These are phyloP conservation scores for Botryotinia convoluta DNA, from an alignment of 2,329 filamentous ascomycete species.

Conservation along the genomic window DNA sequence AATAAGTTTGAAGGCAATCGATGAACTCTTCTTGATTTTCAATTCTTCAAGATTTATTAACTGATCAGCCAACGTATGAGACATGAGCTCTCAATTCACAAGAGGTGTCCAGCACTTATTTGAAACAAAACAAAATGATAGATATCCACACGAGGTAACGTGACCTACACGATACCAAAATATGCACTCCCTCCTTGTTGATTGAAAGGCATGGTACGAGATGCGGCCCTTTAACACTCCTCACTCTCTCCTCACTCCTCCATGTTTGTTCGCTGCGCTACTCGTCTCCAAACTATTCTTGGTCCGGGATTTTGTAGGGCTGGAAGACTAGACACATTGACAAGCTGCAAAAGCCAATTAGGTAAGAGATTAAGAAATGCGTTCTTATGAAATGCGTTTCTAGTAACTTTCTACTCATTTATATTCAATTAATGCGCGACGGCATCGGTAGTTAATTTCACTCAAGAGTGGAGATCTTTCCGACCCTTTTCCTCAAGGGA, in stretches of 20 bases:
- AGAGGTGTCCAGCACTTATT: not conserved
- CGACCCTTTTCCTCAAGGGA: not conserved
- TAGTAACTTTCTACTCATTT: not conserved
- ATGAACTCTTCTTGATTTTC: not conserved
- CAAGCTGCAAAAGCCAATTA: not conserved
- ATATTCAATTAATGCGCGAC: not conserved
- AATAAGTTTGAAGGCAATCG: not conserved
- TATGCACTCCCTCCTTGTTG: not conserved
- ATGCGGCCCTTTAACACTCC: not conserved
- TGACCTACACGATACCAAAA: not conserved
- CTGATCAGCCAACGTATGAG: not conserved
- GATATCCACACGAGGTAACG: not conserved
- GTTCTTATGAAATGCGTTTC: not conserved
- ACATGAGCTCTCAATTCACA: not conserved
- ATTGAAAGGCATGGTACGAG: not conserved
- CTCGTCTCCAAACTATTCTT: not conserved
- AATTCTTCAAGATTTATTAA: not conserved
- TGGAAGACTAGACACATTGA: not conserved
- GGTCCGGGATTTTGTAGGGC: not conserved
- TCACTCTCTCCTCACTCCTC: not conserved
- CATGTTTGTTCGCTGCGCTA: not conserved
- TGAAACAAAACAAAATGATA: not conserved
- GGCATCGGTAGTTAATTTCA: not conserved
- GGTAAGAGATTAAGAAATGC: not conserved
- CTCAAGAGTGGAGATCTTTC: slow-evolving; percentile 8